A percentile compares a stretch with the other conserved stretches of the same genome.
phyloP scores from a whole-genome alignment of 805 yeast species.

The Zygoascus flipseniorum region DNA sequence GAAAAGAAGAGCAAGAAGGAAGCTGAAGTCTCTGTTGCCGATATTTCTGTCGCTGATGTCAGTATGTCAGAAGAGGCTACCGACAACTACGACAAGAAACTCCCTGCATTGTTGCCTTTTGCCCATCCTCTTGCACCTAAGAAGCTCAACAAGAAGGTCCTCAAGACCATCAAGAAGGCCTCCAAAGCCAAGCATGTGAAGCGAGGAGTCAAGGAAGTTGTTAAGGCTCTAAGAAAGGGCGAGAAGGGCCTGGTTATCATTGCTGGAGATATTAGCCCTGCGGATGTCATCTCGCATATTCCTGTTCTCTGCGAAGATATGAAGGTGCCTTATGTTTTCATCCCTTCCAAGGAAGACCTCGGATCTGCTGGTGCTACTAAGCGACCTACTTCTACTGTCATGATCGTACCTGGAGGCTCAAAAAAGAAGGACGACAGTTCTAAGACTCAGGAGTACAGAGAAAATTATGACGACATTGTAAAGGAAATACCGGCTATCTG shows the following conservation, averaged over 20 bases:
- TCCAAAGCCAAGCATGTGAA: conserved; percentile 97
- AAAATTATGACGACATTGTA: conserved; percentile 84
- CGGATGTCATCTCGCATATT: conserved; percentile 92
- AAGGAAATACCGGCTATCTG: conserved; percentile 53
- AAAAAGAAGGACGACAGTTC: conserved; percentile 52
- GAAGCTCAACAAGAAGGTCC: conserved; percentile 87
- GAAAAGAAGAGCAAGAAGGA: conserved; percentile 12
- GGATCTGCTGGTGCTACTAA: conserved; percentile 99
- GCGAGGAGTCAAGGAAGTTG: conserved; percentile 98
- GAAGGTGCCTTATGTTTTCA: conserved; percentile 82
- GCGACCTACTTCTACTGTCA: conserved; percentile 97
- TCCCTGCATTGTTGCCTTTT: conserved; percentile 85
- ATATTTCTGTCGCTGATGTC: neutral
- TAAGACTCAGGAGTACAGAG: conserved; percentile 82
- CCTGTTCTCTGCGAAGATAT: conserved; percentile 96
- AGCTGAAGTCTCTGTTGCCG: conserved; percentile 1
- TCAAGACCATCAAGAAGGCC: conserved; percentile 95
- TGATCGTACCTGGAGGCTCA: conserved; percentile 88
- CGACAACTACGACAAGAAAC: conserved; percentile 86
- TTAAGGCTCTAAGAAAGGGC: conserved; percentile 94
- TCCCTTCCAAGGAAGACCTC: conserved; percentile 95
- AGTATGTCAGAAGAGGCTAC: conserved; percentile 25
- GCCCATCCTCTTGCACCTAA: conserved; percentile 94
- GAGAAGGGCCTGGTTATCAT: conserved; percentile 93
- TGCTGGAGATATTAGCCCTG: conserved; percentile 97